Evolutionary conservation across 2,329 filamentous ascomycete genomes (phyloP), one percentile per base, ranked within the genome.

Genomic region (Chrysosporium queenslandicum): DNA sequence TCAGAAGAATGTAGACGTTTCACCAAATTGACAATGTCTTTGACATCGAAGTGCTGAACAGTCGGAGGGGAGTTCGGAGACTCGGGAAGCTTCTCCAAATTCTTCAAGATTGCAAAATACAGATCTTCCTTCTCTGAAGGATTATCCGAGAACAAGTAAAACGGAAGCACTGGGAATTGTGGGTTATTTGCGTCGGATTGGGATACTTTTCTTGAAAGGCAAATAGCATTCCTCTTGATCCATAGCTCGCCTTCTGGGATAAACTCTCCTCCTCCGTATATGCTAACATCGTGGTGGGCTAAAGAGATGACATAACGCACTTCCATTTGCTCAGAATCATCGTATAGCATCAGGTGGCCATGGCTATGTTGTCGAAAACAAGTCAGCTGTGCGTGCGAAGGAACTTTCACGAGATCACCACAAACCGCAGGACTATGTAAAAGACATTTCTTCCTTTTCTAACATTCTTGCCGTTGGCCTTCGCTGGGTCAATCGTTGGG

Each of bases 81-180:
- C 36, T 77, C 75, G 53, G 80, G 75, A 14, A 79, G 78, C 60
- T 84, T 82, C 59, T 89, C 83, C 64, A 94, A 86, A 58, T 90
- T 94, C 61, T 83, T 82, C 36, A 98, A 74, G 60, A 98, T 75
- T 11, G 91, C 86, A 68, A 95, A 91, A 67, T 98, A 98, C 69
- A 98, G 97, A 66, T 98, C 92, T 68, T 98, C 92, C 68, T 98
- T 98, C 43, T 92, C 88, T 0, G 90, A 95, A 66, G 87, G 87
- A 63, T 94, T 95, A 59, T 97, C 89, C 0, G 87, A 94, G 68
- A 97, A 98, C 3, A 98, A 75, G 64, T 83, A 97, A 70, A 96
- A 97, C 0, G 92, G 89, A 59, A 87, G 90, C 5, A 87, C 83
- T 2, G 78, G 64, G 30, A 53, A 43, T 36, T 45, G 54, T 16